Percentiles rank a stretch among this genome's conserved stretches.
Conservation (phyloP, 148 eudicot genomes). For the Vaccinium corymbosum region DNA sequence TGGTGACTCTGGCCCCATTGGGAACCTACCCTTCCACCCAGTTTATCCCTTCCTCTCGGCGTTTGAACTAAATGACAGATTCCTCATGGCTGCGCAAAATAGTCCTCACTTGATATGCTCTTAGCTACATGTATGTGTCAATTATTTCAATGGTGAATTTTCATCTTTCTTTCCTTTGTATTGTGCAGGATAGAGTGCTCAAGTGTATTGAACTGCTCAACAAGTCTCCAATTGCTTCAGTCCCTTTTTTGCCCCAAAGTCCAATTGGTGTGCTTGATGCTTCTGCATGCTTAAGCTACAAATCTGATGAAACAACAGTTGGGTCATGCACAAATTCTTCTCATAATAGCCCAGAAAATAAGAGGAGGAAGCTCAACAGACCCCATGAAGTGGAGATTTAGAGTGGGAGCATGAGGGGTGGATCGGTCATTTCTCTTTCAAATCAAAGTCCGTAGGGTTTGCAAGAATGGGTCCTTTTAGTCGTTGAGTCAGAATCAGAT, state of each 20-base stretch:
- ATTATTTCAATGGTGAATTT: not conserved
- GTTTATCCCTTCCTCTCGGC: no score
- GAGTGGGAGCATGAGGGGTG: not conserved
- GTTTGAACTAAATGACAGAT: no score
- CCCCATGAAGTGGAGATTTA: constrained; percentile 18
- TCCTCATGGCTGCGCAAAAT: not conserved
- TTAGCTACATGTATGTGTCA: not conserved
- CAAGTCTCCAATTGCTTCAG: constrained; percentile 30
- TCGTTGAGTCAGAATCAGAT: not conserved
- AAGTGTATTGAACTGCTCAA: constrained; percentile 62
- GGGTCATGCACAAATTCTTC: constrained; percentile 54
- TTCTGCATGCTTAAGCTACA: constrained; percentile 60
- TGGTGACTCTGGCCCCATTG: not conserved
- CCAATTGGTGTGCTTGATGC: constrained; percentile 86
- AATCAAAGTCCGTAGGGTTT: not conserved
- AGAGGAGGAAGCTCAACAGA: constrained; percentile 63
- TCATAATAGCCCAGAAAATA: constrained; percentile 30
- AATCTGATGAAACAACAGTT: constrained; percentile 51
- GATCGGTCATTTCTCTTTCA: not conserved
- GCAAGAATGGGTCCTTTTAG: not conserved
- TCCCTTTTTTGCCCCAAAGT: constrained; percentile 51
- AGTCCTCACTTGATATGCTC: not conserved
- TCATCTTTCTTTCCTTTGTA: not conserved
- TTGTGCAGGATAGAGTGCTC: constrained; percentile 59
- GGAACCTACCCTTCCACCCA: no score